phyloP scores from a whole-genome alignment of 768 basidiomycete species.

The Phanerodontia chrysosporium region DNA sequence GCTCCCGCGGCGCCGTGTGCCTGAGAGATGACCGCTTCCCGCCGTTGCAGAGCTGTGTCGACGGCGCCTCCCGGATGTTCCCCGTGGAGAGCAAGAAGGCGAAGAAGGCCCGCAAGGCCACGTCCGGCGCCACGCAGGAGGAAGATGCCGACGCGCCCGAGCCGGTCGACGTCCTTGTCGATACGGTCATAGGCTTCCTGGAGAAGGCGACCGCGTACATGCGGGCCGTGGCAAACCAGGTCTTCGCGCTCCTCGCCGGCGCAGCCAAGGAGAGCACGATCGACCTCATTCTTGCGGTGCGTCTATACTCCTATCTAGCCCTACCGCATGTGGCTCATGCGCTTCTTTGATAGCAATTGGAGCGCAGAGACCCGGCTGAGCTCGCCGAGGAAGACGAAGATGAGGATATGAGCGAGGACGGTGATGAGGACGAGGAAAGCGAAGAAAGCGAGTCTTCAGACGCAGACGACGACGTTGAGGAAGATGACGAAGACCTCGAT shows the following conservation, averaged over 20 bases:
- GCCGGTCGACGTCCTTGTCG: conserved; percentile 82
- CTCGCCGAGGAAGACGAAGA: conserved; percentile 31
- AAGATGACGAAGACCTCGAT: conserved; percentile 37
- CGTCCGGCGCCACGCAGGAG: conserved; percentile 17
- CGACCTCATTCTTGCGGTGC: conserved; percentile 76
- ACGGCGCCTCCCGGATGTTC: conserved; percentile 56
- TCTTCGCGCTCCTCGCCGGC: conserved; percentile 69
- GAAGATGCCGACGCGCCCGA: conserved; percentile 38
- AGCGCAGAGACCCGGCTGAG: conserved; percentile 60
- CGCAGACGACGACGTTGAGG: conserved; percentile 32
- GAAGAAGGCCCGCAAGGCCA: conserved; percentile 37
- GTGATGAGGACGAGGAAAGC: conserved; percentile 29
- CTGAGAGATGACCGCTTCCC: not conserved
- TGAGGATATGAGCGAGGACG: conserved; percentile 27
- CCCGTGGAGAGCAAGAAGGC: conserved; percentile 27
- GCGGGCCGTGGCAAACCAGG: conserved; percentile 74
- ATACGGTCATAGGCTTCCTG: conserved; percentile 85
- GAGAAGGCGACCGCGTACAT: conserved; percentile 80
- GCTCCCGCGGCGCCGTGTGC: not conserved
- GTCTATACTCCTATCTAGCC: conserved; percentile 24
- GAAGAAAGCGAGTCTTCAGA: conserved; percentile 34
- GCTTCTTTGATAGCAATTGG: conserved; percentile 65
- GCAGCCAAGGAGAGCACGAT: conserved; percentile 66
- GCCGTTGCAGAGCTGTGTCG: conserved; percentile 50
- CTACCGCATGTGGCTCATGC: conserved; percentile 1